These are phyloP conservation scores for Lachnellula arida DNA, from an alignment of 2,329 filamentous ascomycete genomes.

Conservation along the genomic window DNA sequence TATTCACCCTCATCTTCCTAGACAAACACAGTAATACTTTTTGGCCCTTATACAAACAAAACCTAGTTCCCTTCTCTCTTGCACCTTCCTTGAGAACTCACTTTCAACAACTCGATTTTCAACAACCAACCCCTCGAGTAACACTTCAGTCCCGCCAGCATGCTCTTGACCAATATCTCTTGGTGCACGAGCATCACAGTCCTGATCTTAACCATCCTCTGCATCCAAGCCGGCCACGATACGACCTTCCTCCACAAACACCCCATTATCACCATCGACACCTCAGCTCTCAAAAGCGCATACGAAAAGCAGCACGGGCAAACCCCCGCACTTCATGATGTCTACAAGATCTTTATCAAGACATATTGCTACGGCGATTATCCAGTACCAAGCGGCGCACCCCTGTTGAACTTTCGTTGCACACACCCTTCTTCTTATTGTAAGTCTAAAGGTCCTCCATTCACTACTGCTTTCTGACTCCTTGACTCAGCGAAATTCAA, in stretches of 20 bases:
- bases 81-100: neutral
- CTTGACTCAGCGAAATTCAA: neutral
- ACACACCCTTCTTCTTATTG: neutral
- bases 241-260: neutral
- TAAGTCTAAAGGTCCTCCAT: neutral
- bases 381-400: neutral
- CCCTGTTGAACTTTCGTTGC: neutral
- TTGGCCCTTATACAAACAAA: too few relatives aligned
- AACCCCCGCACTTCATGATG: conserved; percentile 8
- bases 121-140: neutral
- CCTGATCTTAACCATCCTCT: conserved; percentile 4
- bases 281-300: neutral
- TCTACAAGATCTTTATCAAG: conserved; percentile 6
- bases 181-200: neutral
- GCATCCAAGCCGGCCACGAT: neutral
- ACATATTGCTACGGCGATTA: conserved; percentile 6
- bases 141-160: neutral
- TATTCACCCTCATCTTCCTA: too few relatives aligned
- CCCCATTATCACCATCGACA: conserved; percentile 7
- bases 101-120: neutral
- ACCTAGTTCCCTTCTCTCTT: too few relatives aligned
- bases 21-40: too few relatives aligned
- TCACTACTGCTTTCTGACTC: neutral
- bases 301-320: neutral
- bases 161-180: neutral